Conservation (phyloP, 345 rosid genomes). For the Geranium rotundifolium region DNA sequence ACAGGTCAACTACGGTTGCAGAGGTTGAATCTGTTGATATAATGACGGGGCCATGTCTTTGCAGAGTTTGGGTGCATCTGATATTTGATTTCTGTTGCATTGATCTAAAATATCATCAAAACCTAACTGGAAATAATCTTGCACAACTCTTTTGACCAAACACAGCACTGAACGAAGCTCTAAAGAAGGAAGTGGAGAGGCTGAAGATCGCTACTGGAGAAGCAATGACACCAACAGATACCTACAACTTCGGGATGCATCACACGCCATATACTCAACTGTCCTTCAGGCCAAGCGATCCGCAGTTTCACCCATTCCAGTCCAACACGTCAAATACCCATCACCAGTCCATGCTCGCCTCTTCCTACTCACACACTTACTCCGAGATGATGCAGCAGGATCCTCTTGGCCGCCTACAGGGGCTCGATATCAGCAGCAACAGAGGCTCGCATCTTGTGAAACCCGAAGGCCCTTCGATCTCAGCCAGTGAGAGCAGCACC, state of each 20-base stretch:
- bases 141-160: conserved; percentile 6
- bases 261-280: conserved; percentile 40
- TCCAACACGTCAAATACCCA: conserved; percentile 24
- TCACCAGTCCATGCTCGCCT: conserved; percentile 29
- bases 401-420: conserved; percentile 61
- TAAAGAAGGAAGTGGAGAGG: conserved; percentile 88
- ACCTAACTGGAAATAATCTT: background rate
- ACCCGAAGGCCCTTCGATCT: conserved; percentile 54
- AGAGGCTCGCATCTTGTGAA: conserved; percentile 46
- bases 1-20: background rate
- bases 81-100: background rate
- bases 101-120: background rate
- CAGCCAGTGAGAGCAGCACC: conserved; percentile 70
- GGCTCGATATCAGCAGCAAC: conserved; percentile 62
- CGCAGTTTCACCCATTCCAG: conserved; percentile 45
- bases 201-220: conserved; percentile 68
- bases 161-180: conserved; percentile 68
- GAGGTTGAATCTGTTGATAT: background rate
- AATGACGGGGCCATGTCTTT: background rate
- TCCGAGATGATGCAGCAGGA: conserved; percentile 61
- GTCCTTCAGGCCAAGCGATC: conserved; percentile 23
- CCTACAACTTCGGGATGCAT: conserved; percentile 61
- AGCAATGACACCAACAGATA: conserved; percentile 42
- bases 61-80: background rate
- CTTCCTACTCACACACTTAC: conserved; percentile 29